Evolutionary conservation across 306 rosid genomes (phyloP).

Genomic region (Quercus rubra): DNA sequence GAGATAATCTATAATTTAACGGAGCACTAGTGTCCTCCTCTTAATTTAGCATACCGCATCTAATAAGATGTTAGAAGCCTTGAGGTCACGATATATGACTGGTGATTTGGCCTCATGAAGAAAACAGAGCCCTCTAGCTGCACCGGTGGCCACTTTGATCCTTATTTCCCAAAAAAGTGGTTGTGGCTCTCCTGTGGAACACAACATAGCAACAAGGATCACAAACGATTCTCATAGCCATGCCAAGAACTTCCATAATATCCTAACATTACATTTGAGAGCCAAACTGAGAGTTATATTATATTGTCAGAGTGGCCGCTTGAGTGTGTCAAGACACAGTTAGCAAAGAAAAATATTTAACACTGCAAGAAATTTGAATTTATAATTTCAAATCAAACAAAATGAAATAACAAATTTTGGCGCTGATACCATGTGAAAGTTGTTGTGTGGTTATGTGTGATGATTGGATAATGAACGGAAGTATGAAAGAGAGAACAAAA

Average conservation of each 20-base stretch:
- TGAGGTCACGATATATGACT: conserved; percentile 95
- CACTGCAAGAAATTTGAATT: not conserved
- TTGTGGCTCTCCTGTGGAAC: conserved; percentile 73
- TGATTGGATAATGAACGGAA: too few species aligned
- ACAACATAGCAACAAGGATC: not conserved
- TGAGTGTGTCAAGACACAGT: not conserved
- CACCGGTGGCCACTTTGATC: conserved; percentile 90
- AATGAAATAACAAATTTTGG: not conserved
- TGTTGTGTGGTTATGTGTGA: too few species aligned
- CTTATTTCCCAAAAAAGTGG: conserved; percentile 83
- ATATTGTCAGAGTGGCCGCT: too few species aligned
- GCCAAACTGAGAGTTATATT: not conserved
- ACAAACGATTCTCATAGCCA: conserved; percentile 2
- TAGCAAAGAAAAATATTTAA: not conserved
- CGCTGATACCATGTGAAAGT: too few species aligned
- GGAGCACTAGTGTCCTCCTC: not conserved
- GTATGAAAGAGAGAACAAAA: too few species aligned
- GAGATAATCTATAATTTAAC: too few species aligned
- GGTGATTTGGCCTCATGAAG: conserved; percentile 90
- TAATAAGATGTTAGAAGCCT: conserved; percentile 86
- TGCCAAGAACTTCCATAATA: not conserved
- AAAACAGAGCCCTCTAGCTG: conserved; percentile 90
- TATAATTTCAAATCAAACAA: not conserved
- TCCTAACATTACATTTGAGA: not conserved
- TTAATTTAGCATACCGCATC: conserved; percentile 59